These are phyloP conservation scores for Lactarius trivialis DNA, from an alignment of 768 basidiomycete genomes.

Conservation along the genomic window DNA sequence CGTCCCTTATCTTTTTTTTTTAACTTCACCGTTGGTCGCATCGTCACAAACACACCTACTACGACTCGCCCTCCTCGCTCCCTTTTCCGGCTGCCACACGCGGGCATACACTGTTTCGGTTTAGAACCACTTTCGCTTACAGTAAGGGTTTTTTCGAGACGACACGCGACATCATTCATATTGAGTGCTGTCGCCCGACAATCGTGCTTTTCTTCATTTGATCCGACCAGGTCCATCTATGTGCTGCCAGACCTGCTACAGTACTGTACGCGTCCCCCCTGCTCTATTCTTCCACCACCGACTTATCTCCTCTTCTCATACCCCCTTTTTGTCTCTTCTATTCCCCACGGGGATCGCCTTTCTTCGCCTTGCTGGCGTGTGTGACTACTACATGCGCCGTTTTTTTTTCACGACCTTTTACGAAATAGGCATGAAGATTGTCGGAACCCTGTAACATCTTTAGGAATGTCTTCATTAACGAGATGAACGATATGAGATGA, in stretches of 20 bases:
- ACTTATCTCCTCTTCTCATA: background rate
- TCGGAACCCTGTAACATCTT: background rate
- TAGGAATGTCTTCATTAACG: background rate
- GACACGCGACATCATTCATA: slow-evolving; percentile 1
- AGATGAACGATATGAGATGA: background rate
- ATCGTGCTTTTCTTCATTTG: background rate
- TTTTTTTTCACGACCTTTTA: background rate
- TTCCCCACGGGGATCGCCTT: background rate
- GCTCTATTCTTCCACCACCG: background rate
- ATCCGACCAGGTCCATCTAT: background rate
- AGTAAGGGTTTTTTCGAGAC: slow-evolving; percentile 5
- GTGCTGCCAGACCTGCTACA: background rate
- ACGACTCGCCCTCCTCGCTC: background rate
- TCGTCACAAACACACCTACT: background rate
- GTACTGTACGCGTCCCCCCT: slow-evolving; percentile 5
- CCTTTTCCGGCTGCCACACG: background rate
- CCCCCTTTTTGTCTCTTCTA: background rate
- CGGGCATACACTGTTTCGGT: background rate
- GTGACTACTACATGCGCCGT: background rate
- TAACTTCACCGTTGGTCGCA: background rate
- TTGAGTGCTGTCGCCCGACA: background rate
- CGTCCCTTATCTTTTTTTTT: background rate
- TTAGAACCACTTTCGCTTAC: background rate
- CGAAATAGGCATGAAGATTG: background rate
- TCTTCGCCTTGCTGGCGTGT: background rate